These are phyloP conservation scores for Cutaneotrichosporon mucoides DNA, from an alignment of 1,284 basidiomycete genomes.

Conservation along the genomic window DNA sequence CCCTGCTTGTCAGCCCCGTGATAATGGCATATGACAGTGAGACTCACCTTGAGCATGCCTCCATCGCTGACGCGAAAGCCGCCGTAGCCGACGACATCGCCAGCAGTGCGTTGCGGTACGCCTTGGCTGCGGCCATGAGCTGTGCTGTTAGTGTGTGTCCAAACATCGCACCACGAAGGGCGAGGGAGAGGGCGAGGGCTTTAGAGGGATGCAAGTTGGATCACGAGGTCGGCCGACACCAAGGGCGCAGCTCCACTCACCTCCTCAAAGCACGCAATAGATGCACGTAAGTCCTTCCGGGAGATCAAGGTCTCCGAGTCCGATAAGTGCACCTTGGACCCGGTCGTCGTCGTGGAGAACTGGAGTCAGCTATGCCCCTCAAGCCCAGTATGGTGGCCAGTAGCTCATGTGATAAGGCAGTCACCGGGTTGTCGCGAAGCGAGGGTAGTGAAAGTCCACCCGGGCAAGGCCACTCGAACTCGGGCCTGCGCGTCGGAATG, in stretches of 20 bases:
- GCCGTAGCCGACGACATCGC: conserved; percentile 81
- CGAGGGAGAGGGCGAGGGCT: too few species aligned
- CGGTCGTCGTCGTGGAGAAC: conserved; percentile 48
- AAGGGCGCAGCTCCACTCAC: conserved; percentile 17
- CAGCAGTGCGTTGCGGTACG: conserved; percentile 77
- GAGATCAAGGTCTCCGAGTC: conserved; percentile 43
- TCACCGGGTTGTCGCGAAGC: neutral
- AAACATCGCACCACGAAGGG: too few species aligned
- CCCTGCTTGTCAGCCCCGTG: conserved; percentile 19
- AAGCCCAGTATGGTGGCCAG: too few species aligned
- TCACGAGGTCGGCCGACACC: too few species aligned
- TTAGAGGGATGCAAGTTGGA: too few species aligned
- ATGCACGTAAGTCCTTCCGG: conserved; percentile 44
- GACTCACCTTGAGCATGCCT: conserved; percentile 70
- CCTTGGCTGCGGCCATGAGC: conserved; percentile 72
- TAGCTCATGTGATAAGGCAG: conserved; percentile 1
- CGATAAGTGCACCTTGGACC: conserved; percentile 41
- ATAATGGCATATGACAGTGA: too few species aligned
- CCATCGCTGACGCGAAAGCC: conserved; percentile 78
- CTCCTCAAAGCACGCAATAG: conserved; percentile 47
- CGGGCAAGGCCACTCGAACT: too few species aligned
- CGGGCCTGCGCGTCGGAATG: too few species aligned
- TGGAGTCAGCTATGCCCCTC: conserved; percentile 11
- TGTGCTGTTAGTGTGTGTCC: conserved; percentile 35
- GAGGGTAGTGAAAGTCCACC: too few species aligned